Percentiles rank a stretch among this genome's conserved stretches.
Conservation (phyloP, 2,329 filamentous ascomycete genomes). For the Cladosporium sp. region DNA sequence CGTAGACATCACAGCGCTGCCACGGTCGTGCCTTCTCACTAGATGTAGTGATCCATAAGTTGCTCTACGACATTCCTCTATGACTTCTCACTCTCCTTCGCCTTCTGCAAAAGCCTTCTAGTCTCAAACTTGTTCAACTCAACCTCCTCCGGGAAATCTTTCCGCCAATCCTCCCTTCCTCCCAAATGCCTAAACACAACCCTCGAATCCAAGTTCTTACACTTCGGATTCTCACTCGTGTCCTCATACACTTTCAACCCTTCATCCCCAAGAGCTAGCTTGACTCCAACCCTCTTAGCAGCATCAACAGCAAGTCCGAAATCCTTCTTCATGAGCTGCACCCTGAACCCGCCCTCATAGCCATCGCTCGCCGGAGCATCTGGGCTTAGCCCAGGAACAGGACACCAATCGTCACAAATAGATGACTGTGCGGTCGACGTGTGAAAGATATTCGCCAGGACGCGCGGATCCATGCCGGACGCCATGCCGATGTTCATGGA, state of each 20-base stretch:
- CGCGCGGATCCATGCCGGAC: slow-evolving; percentile 52
- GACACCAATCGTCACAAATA: slow-evolving; percentile 50
- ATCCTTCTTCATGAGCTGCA: slow-evolving; percentile 59
- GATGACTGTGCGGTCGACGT: slow-evolving; percentile 51
- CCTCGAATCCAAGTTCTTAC: slow-evolving; percentile 53
- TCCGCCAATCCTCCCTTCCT: slow-evolving; percentile 49
- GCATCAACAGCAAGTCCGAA: slow-evolving; percentile 53
- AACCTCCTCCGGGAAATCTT: slow-evolving; percentile 22
- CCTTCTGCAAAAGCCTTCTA: slow-evolving; percentile 21
- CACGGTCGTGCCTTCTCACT: too few relatives aligned
- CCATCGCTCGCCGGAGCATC: slow-evolving; percentile 47
- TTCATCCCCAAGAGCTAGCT: slow-evolving; percentile 46
- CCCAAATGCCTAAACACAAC: slow-evolving; percentile 56
- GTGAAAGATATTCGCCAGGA: slow-evolving; percentile 50
- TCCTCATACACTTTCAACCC: slow-evolving; percentile 51
- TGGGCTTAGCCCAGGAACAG: slow-evolving; percentile 47
- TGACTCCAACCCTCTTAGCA: slow-evolving; percentile 50
- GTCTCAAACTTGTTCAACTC: slow-evolving; percentile 28
- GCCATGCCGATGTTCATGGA: slow-evolving; percentile 59
- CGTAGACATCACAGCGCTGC: too few relatives aligned
- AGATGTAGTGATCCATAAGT: too few relatives aligned
- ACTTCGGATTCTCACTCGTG: slow-evolving; percentile 49
- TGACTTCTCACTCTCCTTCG: slow-evolving; percentile 17
- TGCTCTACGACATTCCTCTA: neutral
- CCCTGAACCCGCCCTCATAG: slow-evolving; percentile 54